Conservation (phyloP, 2,329 filamentous ascomycete genomes). For the Lasiodiplodia citricola region DNA sequence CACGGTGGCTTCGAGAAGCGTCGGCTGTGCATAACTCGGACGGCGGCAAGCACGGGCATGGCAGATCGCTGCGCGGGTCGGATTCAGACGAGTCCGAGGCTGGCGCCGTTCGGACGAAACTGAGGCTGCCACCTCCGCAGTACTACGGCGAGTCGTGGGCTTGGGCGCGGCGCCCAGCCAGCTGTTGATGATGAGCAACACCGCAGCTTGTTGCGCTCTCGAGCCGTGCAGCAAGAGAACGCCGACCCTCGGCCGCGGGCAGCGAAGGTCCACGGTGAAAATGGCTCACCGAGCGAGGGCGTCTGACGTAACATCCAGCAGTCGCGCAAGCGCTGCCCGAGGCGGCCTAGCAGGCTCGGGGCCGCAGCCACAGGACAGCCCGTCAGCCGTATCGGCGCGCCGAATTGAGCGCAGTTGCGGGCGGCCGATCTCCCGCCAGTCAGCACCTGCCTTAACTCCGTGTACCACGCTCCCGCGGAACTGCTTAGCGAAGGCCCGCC, state of each 20-base stretch:
- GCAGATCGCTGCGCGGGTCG: conserved; percentile 22
- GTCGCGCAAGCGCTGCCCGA: conserved; percentile 19
- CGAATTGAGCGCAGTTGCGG: conserved; percentile 15
- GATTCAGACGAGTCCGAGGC: conserved; percentile 21
- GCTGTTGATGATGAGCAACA: not conserved
- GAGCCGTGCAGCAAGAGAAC: not conserved
- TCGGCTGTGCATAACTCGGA: conserved; percentile 27
- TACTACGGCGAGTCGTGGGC: not conserved
- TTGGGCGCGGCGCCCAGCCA: not conserved
- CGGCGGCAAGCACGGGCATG: conserved; percentile 19
- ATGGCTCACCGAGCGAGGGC: conserved; percentile 21
- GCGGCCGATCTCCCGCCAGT: conserved; percentile 21
- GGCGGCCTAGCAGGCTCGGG: conserved; percentile 17
- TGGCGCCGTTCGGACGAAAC: conserved; percentile 19
- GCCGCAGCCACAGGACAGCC: conserved; percentile 10
- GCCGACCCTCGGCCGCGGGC: conserved; percentile 22
- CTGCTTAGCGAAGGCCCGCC: conserved; percentile 19
- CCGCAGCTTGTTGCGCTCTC: not conserved
- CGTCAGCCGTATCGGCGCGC: conserved; percentile 15
- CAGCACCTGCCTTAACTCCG: conserved; percentile 20
- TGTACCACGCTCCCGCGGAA: not conserved
- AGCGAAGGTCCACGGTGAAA: conserved; percentile 11
- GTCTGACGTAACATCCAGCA: conserved; percentile 17
- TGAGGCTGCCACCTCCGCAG: conserved; percentile 24
- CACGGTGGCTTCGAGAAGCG: conserved; percentile 28